phyloP scores from a whole-genome alignment of 805 yeast species.

The Pichia occidentalis region DNA sequence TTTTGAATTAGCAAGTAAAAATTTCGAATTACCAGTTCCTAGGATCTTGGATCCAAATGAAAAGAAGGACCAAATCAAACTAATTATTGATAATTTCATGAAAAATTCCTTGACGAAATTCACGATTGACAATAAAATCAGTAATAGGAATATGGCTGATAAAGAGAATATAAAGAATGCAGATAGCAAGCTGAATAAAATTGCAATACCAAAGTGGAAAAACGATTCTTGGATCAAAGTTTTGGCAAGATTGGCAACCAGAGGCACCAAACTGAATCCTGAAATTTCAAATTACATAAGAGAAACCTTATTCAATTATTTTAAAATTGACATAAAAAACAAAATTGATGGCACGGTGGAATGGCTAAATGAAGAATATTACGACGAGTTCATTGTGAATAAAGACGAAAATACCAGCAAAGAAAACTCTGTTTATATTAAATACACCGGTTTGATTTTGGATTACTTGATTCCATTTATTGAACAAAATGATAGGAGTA shows the following conservation, averaged over 20 bases:
- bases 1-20: slow-evolving; percentile 20
- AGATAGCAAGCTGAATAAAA: slow-evolving; percentile 41
- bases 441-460: slow-evolving; percentile 64
- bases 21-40: slow-evolving; percentile 51
- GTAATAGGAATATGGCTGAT: slow-evolving; percentile 32
- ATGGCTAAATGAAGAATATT: slow-evolving; percentile 94
- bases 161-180: slow-evolving; percentile 28
- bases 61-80: slow-evolving; percentile 49
- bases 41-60: slow-evolving; percentile 42
- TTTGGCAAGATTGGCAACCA: slow-evolving; percentile 68
- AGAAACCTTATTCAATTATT: slow-evolving; percentile 62
- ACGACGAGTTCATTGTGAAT: slow-evolving; percentile 46
- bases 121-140: slow-evolving; percentile 21
- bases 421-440: slow-evolving; percentile 39
- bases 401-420: slow-evolving; percentile 10
- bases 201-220: slow-evolving; percentile 46
- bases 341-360: slow-evolving; percentile 72
- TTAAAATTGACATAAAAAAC: slow-evolving; percentile 63
- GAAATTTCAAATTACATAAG: slow-evolving; percentile 58
- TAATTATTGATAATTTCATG: slow-evolving; percentile 56
- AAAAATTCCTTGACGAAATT: slow-evolving; percentile 33
- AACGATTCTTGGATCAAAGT: slow-evolving; percentile 72
- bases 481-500: slow-evolving; percentile 73
- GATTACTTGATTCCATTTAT: slow-evolving; percentile 80
- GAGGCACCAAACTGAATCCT: slow-evolving; percentile 52